These are phyloP conservation scores for Mycena metata DNA, from an alignment of 768 basidiomycete genomes.

Conservation along the genomic window DNA sequence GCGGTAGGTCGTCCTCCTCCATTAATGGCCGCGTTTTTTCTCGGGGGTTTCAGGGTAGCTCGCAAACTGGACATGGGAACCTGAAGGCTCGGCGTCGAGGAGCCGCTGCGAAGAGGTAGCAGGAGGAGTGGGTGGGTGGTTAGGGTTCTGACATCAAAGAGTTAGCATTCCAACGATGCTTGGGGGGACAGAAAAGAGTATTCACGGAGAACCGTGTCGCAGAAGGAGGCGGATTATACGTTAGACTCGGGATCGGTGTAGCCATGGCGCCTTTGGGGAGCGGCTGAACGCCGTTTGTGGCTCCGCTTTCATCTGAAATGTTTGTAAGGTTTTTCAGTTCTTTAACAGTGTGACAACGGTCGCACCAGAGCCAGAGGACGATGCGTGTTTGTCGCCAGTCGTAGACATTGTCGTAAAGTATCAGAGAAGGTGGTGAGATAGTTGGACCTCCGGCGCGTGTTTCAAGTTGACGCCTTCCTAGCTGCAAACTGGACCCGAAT, in stretches of 20 bases:
- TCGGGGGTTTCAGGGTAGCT: constrained; percentile 29
- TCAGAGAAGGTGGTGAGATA: neutral
- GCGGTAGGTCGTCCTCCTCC: constrained; percentile 22
- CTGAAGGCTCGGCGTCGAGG: constrained; percentile 24
- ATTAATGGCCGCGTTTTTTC: constrained; percentile 33
- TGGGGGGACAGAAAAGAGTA: neutral
- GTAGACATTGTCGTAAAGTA: constrained; percentile 12
- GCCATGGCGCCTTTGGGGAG: constrained; percentile 39
- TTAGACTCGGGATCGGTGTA: constrained; percentile 15
- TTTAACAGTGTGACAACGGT: neutral
- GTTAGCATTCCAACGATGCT: neutral
- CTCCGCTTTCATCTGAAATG: constrained; percentile 4
- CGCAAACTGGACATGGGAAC: constrained; percentile 39
- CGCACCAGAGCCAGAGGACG: constrained; percentile 14
- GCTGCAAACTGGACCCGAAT: constrained; percentile 1
- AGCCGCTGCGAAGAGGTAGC: constrained; percentile 36
- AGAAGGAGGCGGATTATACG: constrained; percentile 22
- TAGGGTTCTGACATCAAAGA: neutral
- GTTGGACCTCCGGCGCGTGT: neutral
- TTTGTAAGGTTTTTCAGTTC: neutral
- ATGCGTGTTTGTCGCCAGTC: neutral
- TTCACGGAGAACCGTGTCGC: constrained; percentile 20
- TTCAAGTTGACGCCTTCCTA: neutral
- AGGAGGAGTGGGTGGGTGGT: constrained; percentile 24
- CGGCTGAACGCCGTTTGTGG: constrained; percentile 18